Evolutionary conservation across 257 asterid genomes (phyloP), one percentile per base, ranked within the genome.

Genomic region (Ligustrum vulgare): DNA sequence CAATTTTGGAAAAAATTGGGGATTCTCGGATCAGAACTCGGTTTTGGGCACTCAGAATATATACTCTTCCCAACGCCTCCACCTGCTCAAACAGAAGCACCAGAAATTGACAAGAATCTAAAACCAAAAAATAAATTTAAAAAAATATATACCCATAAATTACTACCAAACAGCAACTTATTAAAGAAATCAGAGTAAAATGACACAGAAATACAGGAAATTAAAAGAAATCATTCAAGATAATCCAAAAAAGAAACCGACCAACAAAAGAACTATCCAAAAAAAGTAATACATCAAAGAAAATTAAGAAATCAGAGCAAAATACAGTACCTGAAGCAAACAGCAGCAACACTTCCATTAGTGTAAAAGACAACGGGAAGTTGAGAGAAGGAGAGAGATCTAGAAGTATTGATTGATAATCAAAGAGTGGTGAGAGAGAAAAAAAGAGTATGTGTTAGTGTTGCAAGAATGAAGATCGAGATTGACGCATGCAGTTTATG

Each of bases 371-470:
- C 11, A n/a, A 18, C 6, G 43, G 71, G 23, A 33, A 35, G 43
- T 20, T 9, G 41, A 66, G 8, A 66, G 36, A 18, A n/a, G 9
- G 45, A 32, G 13, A 66, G 70, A 67, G 71, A 67, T 67, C 71
- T 67, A 34, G 11, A 67, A 31, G 43, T 28, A n/a, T 13, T 16
- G 47, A 67, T 43, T 67, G 47, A 67, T 34, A 67, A 67, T 67
- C 4, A 34, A 9, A n/a, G 39, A 32, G 6, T 7, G 25, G 33
- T 12, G 71, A 32, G 22, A 16, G 45, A 67, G 70, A 66, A 23
- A 76, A 71, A 54, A 76, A 72, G 41, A 70, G 64, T 47, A 54
- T 63, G 70, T 37, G 81, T 51, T n/a, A n/a, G n/a, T n/a, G n/a
- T n/a, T n/a, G n/a, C n/a, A n/a, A n/a, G n/a, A n/a, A n/a, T n/a